Evolutionary conservation across 257 asterid species (phyloP), one percentile per base, ranked within the genome.

Genomic region (Ilex aquifolium): DNA sequence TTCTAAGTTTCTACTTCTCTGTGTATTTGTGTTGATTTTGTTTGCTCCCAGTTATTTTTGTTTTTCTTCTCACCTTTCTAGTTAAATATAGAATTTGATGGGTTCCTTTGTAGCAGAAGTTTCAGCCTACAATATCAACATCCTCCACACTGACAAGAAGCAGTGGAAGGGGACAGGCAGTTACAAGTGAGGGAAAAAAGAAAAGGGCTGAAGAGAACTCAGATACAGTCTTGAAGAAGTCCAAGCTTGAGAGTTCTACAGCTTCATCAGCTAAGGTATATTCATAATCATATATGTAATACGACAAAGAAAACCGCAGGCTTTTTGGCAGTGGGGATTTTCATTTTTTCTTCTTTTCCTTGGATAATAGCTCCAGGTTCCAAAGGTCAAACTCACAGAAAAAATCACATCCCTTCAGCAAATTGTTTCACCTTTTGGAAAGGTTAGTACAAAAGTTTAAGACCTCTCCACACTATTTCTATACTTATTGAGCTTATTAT

Each of bases 361-460:
- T 13, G 61, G 75, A 42, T 56, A 21, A 21, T 21, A 21, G 27
- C 27, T 21, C 15, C 79, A 65, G 57, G 66, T 58, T 11, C 72
- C 79, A n/a, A 74, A 74, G 53, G 72, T 66, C 16, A 74, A 65
- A 60, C 32, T 69, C 31, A 71, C 66, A 51, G 75, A 69, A 10
- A 69, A 74, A 67, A 65, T 74, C 36, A 65, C 75, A 4, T 66
- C 66, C 62, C 79, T 74, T 16, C 79, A 74, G 49, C 79, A 74
- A 61, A 74, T 74, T 31, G 79, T 74, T 2, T 69, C 79, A 2
- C 79, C 79, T 21, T 74, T 74, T 49, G 79, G 79, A 69, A 74
- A 74, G 79, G 79, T 74, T 31, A 49, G 57, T 11, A 29, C 8
- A 32, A 2, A 36, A 36, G 42, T 36, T 36, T 36, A 36, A 7